A percentile compares a stretch with the other conserved stretches of the same genome.
These are phyloP conservation scores for Saccharomycopsis sp. DNA, from an alignment of 805 yeast species.

Conservation along the genomic window DNA sequence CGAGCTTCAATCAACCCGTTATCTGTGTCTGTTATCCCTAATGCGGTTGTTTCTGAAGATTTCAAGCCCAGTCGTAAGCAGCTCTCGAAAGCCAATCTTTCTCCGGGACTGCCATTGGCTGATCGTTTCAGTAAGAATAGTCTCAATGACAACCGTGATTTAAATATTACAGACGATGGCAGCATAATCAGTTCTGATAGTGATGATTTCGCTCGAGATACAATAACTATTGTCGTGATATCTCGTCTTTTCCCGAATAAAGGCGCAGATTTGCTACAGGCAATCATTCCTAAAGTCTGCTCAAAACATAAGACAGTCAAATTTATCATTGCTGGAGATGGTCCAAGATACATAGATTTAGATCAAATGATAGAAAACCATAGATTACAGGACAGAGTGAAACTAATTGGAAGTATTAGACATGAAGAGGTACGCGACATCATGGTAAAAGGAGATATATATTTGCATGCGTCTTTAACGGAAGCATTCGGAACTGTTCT, in stretches of 20 bases:
- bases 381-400: conserved; percentile 81
- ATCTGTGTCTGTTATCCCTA: conserved; percentile 84
- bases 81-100: not conserved
- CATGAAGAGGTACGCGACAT: conserved; percentile 92
- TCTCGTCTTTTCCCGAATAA: conserved; percentile 92
- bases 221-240: conserved; percentile 80
- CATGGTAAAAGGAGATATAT: conserved; percentile 90
- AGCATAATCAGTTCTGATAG: not conserved
- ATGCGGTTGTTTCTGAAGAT: conserved; percentile 84
- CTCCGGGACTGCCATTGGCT: not conserved
- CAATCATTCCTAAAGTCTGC: conserved; percentile 81
- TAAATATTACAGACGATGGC: not conserved
- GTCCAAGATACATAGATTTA: conserved; percentile 88
- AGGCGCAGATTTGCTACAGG: conserved; percentile 85
- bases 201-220: conserved; percentile 1
- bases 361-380: conserved; percentile 91
- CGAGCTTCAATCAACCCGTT: conserved; percentile 78
- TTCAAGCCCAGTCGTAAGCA: conserved; percentile 46
- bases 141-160: not conserved
- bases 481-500: conserved; percentile 97
- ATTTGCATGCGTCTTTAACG: conserved; percentile 86
- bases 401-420: conserved; percentile 75
- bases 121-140: not conserved
- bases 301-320: conserved; percentile 51
- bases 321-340: conserved; percentile 92